phyloP scores from a whole-genome alignment of 2,329 filamentous ascomycete species.

The Setomelanomma holmii region DNA sequence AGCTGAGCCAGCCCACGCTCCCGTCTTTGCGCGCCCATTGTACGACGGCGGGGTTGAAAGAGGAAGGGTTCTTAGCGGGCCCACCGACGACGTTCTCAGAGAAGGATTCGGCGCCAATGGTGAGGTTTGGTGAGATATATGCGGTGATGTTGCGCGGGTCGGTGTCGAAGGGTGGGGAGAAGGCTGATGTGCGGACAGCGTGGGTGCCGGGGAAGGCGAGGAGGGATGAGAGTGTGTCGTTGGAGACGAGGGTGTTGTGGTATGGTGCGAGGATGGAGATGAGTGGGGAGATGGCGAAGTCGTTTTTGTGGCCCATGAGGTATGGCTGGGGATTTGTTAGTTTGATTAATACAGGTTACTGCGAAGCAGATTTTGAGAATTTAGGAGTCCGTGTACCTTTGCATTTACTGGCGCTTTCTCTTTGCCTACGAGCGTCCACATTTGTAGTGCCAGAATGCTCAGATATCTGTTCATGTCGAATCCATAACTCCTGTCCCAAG shows the following conservation, averaged over 20 bases:
- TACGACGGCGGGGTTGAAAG: constrained; percentile 66
- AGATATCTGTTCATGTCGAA: constrained; percentile 70
- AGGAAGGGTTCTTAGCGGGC: constrained; percentile 57
- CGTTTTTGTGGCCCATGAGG: constrained; percentile 65
- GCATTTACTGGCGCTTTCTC: constrained; percentile 44
- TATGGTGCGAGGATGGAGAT: constrained; percentile 62
- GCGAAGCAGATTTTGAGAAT: too few relatives aligned
- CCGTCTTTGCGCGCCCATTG: constrained; percentile 59
- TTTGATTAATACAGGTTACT: background rate
- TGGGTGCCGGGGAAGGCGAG: constrained; percentile 61
- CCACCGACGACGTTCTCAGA: constrained; percentile 65
- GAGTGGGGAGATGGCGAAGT: constrained; percentile 65
- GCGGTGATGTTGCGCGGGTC: constrained; percentile 65
- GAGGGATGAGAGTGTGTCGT: constrained; percentile 49
- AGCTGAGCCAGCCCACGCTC: constrained; percentile 37
- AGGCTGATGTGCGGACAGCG: constrained; percentile 60
- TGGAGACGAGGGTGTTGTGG: constrained; percentile 58
- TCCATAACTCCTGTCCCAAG: constrained; percentile 70
- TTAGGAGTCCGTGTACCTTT: constrained; percentile 27
- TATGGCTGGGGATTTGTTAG: constrained; percentile 48
- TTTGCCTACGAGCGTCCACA: constrained; percentile 66
- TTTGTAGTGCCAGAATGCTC: constrained; percentile 63
- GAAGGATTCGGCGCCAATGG: constrained; percentile 67
- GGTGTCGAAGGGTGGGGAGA: constrained; percentile 65
- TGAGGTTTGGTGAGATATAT: constrained; percentile 64